Base-by-base conservation (phyloP, 257 asterid species). In the Cordia subcordata region DNA sequence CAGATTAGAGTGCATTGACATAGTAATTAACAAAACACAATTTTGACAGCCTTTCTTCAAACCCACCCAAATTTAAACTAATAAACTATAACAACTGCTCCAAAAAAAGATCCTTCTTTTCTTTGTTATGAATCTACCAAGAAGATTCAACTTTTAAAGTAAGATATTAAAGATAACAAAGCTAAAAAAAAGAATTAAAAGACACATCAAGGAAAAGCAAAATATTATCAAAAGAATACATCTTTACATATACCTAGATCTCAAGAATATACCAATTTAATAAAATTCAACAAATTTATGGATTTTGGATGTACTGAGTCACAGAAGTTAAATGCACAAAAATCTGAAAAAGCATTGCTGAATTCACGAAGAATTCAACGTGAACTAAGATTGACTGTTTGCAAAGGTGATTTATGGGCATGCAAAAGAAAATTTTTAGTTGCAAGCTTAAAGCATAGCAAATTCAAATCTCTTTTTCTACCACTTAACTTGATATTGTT, bases 161-260 rank as follows among this genome's bases (percentile, higher is more conserved):
- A 67, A 81, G 83, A 79, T 74, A 61, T 72, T 49, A 60, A 60
- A 72, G 74, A 75, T 66, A 37, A 71, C 68, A 72, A 67, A 64
- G 72, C 39, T 61, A 57, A 63, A 72, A 77, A n/a, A 71, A 69
- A 51, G 39, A 60, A 20, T 77, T 64, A 69, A 71, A 66, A 49
- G 10, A 49, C 60, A 66, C 63, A 35, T 13, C 77, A 67, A 78
- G 54, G 1, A 49, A 76, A 72, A 69, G 81, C 61, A 67, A 72
- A 67, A 71, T 78, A 67, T 76, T 63, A 72, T 71, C 72, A 78
- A 75, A 78, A 68, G 84, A 77, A 49, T 18, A 71, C 77, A 76
- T 80, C 82, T 82, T 76, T 80, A 84, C 83, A 71, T 81, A 49
- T 73, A 68, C 6, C 59, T 65, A 78, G 89, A 82, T 82, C 85